Evolutionary conservation across 2,329 filamentous ascomycete genomes (phyloP).

Genomic region (Talaromyces sp.): DNA sequence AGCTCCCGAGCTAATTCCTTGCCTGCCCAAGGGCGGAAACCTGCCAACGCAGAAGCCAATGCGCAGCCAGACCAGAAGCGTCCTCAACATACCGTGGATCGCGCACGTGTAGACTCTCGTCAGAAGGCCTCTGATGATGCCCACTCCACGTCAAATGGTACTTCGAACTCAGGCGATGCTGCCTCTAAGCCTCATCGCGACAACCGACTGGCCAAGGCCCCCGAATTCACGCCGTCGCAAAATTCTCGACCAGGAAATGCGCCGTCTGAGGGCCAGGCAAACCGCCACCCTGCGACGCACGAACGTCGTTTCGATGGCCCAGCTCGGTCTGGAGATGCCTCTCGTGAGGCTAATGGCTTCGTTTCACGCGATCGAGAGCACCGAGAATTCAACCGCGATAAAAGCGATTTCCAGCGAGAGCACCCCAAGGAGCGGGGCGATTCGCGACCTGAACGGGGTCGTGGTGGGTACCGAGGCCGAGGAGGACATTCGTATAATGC

Average conservation of each 20-base stretch:
- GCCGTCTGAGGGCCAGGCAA: constrained; percentile 28
- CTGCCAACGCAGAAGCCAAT: constrained; percentile 28
- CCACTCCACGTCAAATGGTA: constrained; percentile 18
- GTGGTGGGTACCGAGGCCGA: constrained; percentile 37
- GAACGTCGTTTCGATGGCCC: constrained; percentile 35
- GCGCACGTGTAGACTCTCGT: constrained; percentile 20
- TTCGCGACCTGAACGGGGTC: constrained; percentile 33
- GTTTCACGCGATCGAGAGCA: constrained; percentile 8
- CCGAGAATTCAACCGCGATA: constrained; percentile 16
- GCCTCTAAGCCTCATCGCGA: constrained; percentile 27
- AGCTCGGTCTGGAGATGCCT: constrained; percentile 32
- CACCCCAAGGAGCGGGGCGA: constrained; percentile 32
- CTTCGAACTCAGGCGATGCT: constrained; percentile 24
- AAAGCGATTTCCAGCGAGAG: constrained; percentile 26
- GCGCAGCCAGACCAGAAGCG: constrained; percentile 27
- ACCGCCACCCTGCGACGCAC: constrained; percentile 22
- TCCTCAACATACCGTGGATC: constrained; percentile 24
- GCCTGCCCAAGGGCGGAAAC: constrained; percentile 32
- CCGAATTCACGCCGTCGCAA: constrained; percentile 22
- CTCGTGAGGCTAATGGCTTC: constrained; percentile 23
- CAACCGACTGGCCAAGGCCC: constrained; percentile 29
- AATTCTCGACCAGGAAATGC: constrained; percentile 22
- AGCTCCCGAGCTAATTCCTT: constrained; percentile 33
- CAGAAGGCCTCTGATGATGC: constrained; percentile 28
- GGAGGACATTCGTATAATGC: constrained; percentile 32